phyloP scores from a whole-genome alignment of 2,329 filamentous ascomycete genomes.

The Penicillium hordei region DNA sequence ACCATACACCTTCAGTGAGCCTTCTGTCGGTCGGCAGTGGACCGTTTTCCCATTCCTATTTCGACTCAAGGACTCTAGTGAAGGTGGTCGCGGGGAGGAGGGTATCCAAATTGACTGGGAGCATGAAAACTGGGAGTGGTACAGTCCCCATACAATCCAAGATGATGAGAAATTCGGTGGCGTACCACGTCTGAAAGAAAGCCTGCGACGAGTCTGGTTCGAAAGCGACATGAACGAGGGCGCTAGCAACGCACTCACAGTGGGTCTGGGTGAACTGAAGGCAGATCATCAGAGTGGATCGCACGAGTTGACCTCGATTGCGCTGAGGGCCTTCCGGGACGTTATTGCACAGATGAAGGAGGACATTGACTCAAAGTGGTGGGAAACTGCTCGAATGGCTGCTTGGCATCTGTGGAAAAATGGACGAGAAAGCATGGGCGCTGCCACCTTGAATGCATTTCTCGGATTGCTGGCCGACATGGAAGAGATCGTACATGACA shows the following conservation, averaged over 20 bases:
- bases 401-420: slow-evolving; percentile 67
- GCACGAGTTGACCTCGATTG: slow-evolving; percentile 56
- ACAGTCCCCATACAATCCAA: slow-evolving; percentile 52
- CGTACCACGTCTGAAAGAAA: slow-evolving; percentile 60
- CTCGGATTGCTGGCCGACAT: slow-evolving; percentile 27
- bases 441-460: slow-evolving; percentile 52
- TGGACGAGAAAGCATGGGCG: slow-evolving; percentile 65
- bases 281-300: slow-evolving; percentile 61
- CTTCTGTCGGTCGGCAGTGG: slow-evolving; percentile 58
- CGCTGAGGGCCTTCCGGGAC: slow-evolving; percentile 52
- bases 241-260: slow-evolving; percentile 49
- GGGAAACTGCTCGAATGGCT: slow-evolving; percentile 55
- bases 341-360: slow-evolving; percentile 37
- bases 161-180: slow-evolving; percentile 50
- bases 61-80: slow-evolving; percentile 40
- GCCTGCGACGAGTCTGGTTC: slow-evolving; percentile 60
- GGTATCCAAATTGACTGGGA: slow-evolving; percentile 62
- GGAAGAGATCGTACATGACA: slow-evolving; percentile 26
- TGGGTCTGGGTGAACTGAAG: slow-evolving; percentile 52
- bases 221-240: slow-evolving; percentile 52
- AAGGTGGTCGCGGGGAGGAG: slow-evolving; percentile 39
- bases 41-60: slow-evolving; percentile 63
- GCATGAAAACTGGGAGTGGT: slow-evolving; percentile 60
- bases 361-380: slow-evolving; percentile 47
- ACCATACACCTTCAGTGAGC: slow-evolving; percentile 58